Base-by-base conservation (phyloP, 2,329 filamentous ascomycete species). In the Apiospora pterosperma region DNA sequence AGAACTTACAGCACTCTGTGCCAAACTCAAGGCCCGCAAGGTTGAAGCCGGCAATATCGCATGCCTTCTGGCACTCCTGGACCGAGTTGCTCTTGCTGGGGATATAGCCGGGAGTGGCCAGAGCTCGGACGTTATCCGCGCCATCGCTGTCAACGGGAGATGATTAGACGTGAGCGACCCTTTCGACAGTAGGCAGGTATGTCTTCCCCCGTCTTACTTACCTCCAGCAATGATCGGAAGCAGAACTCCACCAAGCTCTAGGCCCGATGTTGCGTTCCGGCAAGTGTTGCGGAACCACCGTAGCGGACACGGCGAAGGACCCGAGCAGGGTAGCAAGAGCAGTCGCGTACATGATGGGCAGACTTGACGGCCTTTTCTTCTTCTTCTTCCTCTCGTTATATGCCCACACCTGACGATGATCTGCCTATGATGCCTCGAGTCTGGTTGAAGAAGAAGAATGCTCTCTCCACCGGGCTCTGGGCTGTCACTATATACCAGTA, bases 21-120 rank as follows among this genome's bases (percentile, higher is more conserved):
- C 69, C 71, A 63, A 75, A 77, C 65, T 80, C 76, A 25, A 76
- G 69, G 25, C 78, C 79, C 61, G 79, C 80, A 64, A 73, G 79
- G 48, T 69, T 65, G 66, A 75, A 79, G n/a, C 66, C 71, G n/a
- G 66, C 66, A 71, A 78, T 48, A 66, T 65, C 2, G 75, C 65
- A 67, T 5, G 63, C 52, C 16, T 16, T 44, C 34, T 60, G 74
- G 66, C 79, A 81, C 64, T 69, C 72, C 36, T 77, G 74, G 12
- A 80, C 65, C 7, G 78, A 78, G 76, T 79, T 77, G 52, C 64
- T 69, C 31, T 61, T 42, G 25, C 34, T 21, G 23, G 34, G 34
- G 7, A 8, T 21, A 34, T 39, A 36, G 34, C 58, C 58, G 58
- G 58, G 58, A 11, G 34, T 25, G 36, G 4, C 7, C 2, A 59